A percentile compares a stretch with the other conserved stretches of the same genome.
phyloP scores from a whole-genome alignment of 805 yeast genomes.

The Hemisphaericaspora nanyangensis region DNA sequence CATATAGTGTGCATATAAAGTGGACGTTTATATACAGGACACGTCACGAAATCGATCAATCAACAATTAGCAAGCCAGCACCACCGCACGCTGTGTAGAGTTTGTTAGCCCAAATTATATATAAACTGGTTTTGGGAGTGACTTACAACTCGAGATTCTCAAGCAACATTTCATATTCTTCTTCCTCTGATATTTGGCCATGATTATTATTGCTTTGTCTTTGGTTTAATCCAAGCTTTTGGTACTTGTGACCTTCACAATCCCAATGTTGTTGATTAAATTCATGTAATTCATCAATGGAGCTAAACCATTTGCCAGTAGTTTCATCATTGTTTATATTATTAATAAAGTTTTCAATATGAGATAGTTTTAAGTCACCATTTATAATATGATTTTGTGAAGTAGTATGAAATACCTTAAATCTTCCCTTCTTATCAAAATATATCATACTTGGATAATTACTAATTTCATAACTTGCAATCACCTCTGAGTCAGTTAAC shows the following conservation, averaged over 20 bases:
- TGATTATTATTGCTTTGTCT: neutral
- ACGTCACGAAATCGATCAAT: too few relatives aligned
- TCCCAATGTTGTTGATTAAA: neutral
- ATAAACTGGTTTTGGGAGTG: neutral
- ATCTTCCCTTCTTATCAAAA: constrained; percentile 19
- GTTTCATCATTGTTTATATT: constrained; percentile 12
- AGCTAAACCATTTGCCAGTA: constrained; percentile 16
- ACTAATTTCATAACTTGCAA: constrained; percentile 23
- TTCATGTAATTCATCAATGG: constrained; percentile 8
- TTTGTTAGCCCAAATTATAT: neutral
- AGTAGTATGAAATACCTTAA: constrained; percentile 21
- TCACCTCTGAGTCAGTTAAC: constrained; percentile 14
- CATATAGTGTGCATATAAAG: too few relatives aligned
- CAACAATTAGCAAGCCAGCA: too few relatives aligned
- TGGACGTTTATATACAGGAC: too few relatives aligned
- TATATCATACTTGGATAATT: constrained; percentile 30
- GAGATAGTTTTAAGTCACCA: constrained; percentile 14
- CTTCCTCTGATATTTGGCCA: constrained; percentile 16
- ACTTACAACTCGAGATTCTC: constrained; percentile 9
- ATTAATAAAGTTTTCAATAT: constrained; percentile 10
- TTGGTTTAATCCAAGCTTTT: constrained; percentile 1
- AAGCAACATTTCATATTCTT: constrained; percentile 8
- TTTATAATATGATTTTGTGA: constrained; percentile 14
- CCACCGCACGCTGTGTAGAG: too few relatives aligned
- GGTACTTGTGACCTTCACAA: neutral